These are phyloP conservation scores for Termitomyces sp. DNA, from an alignment of 768 basidiomycete genomes.

Conservation along the genomic window DNA sequence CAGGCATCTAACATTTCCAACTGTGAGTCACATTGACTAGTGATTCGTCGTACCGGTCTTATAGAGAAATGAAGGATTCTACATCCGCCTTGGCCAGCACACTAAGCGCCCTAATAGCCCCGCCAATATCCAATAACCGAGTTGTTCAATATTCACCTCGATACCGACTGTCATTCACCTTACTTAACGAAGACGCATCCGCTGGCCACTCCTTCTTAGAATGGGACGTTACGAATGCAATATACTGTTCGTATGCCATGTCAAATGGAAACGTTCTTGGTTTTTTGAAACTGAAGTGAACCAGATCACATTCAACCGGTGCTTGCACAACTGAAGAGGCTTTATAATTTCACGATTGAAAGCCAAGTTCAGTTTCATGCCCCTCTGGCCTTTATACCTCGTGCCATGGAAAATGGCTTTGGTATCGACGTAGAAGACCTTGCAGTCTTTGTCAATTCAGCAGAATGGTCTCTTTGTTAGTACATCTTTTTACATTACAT, in stretches of 20 bases:
- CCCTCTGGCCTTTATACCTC: conserved; percentile 77
- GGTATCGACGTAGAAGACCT: conserved; percentile 76
- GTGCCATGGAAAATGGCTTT: conserved; percentile 34
- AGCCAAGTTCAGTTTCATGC: conserved; percentile 93
- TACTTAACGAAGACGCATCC: conserved; percentile 86
- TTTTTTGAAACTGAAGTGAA: not conserved
- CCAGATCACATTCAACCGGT: conserved; percentile 70
- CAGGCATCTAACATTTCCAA: conserved; percentile 25
- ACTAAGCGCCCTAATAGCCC: conserved; percentile 32
- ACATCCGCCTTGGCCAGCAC: conserved; percentile 21
- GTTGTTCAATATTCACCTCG: conserved; percentile 74
- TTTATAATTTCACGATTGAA: conserved; percentile 93
- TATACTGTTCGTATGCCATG: conserved; percentile 49
- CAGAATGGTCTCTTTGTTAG: conserved; percentile 90
- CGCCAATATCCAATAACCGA: conserved; percentile 38
- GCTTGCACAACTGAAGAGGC: conserved; percentile 45
- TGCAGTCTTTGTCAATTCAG: conserved; percentile 92
- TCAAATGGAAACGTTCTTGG: not conserved
- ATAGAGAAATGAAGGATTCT: conserved; percentile 3
- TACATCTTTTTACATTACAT: not conserved
- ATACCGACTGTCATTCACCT: conserved; percentile 86
- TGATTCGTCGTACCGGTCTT: conserved; percentile 13
- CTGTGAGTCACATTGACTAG: conserved; percentile 3
- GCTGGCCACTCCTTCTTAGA: conserved; percentile 49
- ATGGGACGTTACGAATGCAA: conserved; percentile 71